Conservation (phyloP, 2,329 filamentous ascomycete species). For the Hansfordia pulvinata region DNA sequence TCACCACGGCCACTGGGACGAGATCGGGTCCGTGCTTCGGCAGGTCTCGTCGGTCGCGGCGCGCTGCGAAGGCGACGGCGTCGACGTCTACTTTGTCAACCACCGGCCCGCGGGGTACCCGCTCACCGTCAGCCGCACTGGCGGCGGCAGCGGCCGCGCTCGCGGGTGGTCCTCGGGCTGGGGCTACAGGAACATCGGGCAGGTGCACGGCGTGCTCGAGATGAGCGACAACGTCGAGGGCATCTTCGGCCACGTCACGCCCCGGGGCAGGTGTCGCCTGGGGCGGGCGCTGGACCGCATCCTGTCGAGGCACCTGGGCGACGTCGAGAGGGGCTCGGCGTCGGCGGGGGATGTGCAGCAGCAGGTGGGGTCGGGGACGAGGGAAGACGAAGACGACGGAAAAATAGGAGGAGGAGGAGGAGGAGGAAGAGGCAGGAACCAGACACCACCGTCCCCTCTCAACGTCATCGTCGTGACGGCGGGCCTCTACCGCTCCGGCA, state of each 20-base stretch:
- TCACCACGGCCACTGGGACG: slow-evolving; percentile 52
- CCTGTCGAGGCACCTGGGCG: slow-evolving; percentile 3
- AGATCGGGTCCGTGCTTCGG: slow-evolving; percentile 46
- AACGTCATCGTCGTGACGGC: slow-evolving; percentile 68
- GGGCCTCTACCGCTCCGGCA: too few relatives aligned
- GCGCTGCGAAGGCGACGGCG: slow-evolving; percentile 50
- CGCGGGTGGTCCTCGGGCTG: not conserved
- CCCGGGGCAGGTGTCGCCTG: slow-evolving; percentile 9
- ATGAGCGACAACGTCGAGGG: slow-evolving; percentile 15
- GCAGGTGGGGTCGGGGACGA: not conserved
- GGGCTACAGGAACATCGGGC: slow-evolving; percentile 13
- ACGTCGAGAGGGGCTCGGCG: slow-evolving; percentile 4
- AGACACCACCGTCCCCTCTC: slow-evolving; percentile 33
- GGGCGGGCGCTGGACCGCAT: slow-evolving; percentile 7
- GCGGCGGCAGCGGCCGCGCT: too few relatives aligned
- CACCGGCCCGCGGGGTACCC: slow-evolving; percentile 20
- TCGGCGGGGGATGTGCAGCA: slow-evolving; percentile 6
- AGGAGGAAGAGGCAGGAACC: too few relatives aligned
- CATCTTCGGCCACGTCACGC: slow-evolving; percentile 11
- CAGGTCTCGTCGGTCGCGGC: slow-evolving; percentile 58
- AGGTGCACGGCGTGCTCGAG: slow-evolving; percentile 4
- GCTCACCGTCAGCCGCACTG: slow-evolving; percentile 2
- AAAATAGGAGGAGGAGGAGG: too few relatives aligned
- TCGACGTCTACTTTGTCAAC: slow-evolving; percentile 64
- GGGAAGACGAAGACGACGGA: not conserved